Evolutionary conservation across 441 rosid species (phyloP).

Genomic region (Breynia disticha): DNA sequence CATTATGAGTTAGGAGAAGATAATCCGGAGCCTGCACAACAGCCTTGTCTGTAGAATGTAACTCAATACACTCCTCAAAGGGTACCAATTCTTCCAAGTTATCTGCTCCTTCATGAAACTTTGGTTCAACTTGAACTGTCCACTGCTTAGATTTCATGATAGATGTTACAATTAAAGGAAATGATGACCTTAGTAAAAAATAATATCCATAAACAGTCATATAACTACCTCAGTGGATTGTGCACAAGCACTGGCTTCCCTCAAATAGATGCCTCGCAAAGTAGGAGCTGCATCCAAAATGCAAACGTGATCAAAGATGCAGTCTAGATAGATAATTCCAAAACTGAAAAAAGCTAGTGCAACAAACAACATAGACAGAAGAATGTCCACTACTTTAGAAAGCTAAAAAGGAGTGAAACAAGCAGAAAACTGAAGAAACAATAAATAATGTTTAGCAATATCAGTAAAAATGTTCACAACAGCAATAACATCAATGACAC

Average conservation of each 20-base stretch:
- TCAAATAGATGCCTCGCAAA: slow-evolving; percentile 80
- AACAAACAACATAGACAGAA: neutral
- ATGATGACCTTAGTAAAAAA: neutral
- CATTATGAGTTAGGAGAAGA: slow-evolving; percentile 85
- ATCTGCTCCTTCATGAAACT: slow-evolving; percentile 93
- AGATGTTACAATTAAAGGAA: slow-evolving; percentile 11
- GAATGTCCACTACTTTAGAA: neutral
- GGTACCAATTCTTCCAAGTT: slow-evolving; percentile 89
- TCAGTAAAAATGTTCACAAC: too few species aligned
- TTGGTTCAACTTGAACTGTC: slow-evolving; percentile 84
- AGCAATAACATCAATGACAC: neutral
- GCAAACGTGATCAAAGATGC: slow-evolving; percentile 8
- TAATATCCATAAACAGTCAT: neutral
- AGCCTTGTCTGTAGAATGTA: slow-evolving; percentile 59
- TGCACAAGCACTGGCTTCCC: slow-evolving; percentile 68
- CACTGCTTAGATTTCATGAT: slow-evolving; percentile 48
- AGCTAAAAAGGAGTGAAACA: neutral
- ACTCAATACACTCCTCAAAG: slow-evolving; percentile 84
- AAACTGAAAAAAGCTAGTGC: neutral
- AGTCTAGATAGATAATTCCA: slow-evolving; percentile 9
- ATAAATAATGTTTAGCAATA: too few species aligned
- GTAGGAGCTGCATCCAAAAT: slow-evolving; percentile 54
- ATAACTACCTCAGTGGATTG: slow-evolving; percentile 70
- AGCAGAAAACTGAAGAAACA: neutral
- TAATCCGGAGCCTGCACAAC: slow-evolving; percentile 80